Percentiles rank a stretch among this genome's conserved stretches.
Evolutionary conservation across 768 basidiomycete species (phyloP).

Genomic region (Kwoniella sp.): DNA sequence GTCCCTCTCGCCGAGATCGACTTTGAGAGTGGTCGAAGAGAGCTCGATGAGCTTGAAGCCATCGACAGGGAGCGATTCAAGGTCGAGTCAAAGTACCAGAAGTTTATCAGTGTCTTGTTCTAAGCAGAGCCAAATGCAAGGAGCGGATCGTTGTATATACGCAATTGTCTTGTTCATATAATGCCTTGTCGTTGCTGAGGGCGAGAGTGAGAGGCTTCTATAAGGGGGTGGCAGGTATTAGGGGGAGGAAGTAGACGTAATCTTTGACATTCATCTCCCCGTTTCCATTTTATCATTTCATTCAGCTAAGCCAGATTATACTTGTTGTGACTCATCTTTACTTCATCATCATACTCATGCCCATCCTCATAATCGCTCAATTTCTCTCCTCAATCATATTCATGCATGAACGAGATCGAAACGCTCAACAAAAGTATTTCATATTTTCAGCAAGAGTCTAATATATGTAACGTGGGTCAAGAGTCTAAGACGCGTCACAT

Average conservation of each 20-base stretch:
- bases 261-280: too few species aligned
- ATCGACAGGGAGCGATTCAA: conserved; percentile 40
- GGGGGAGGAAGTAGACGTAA: too few species aligned
- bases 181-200: not conserved
- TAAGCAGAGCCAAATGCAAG: conserved; percentile 22
- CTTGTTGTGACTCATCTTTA: not conserved
- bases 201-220: not conserved
- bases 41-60: conserved; percentile 54
- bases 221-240: not conserved
- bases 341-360: not conserved
- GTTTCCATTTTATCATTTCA: too few species aligned
- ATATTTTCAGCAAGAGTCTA: too few species aligned
- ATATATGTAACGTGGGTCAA: too few species aligned
- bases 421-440: not conserved
- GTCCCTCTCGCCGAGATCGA: conserved; percentile 54
- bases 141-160: not conserved
- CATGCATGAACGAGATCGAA: not conserved
- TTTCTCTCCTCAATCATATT: not conserved
- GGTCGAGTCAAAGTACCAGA: conserved; percentile 37
- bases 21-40: conserved; percentile 51
- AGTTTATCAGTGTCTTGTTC: conserved; percentile 38
- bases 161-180: not conserved
- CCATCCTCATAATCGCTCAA: not conserved
- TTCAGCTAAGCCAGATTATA: not conserved
- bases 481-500: too few species aligned